These are phyloP conservation scores for Euryodendron excelsum DNA, from an alignment of 148 eudicot genomes.

Conservation along the genomic window DNA sequence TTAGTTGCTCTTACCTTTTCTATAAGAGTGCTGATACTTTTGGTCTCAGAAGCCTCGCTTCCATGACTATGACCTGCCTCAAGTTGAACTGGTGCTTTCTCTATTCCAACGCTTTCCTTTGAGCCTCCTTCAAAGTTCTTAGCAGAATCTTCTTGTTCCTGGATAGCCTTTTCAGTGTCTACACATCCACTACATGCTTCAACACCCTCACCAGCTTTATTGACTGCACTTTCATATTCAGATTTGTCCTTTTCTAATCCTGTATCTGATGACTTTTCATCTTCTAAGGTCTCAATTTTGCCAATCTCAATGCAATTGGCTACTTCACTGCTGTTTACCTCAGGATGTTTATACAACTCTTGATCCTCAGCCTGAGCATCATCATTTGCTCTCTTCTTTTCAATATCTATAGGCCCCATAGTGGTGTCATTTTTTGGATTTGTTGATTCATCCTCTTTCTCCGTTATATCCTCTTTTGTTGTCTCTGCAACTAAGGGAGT, in stretches of 20 bases:
- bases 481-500: slow-evolving; percentile 4
- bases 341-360: neutral
- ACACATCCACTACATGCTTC: neutral
- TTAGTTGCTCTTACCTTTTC: slow-evolving; percentile 9
- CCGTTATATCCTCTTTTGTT: neutral
- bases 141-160: slow-evolving; percentile 1
- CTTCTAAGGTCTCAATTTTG: neutral
- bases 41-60: neutral
- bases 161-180: slow-evolving; percentile 11
- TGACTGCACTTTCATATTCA: slow-evolving; percentile 4
- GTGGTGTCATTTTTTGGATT: neutral
- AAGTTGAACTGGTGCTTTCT: neutral
- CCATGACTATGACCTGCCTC: slow-evolving; percentile 10
- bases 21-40: neutral
- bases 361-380: neutral
- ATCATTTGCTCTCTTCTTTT: neutral
- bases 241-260: slow-evolving; percentile 8
- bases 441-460: neutral
- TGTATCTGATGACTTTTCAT: neutral
- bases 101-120: slow-evolving; percentile 3
- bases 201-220: neutral
- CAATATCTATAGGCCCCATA: neutral
- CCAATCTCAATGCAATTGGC: slow-evolving; percentile 1
- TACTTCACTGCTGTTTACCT: neutral
- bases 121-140: slow-evolving; percentile 9